Conservation (phyloP, 345 rosid species). For the Microthlaspi erraticum region DNA sequence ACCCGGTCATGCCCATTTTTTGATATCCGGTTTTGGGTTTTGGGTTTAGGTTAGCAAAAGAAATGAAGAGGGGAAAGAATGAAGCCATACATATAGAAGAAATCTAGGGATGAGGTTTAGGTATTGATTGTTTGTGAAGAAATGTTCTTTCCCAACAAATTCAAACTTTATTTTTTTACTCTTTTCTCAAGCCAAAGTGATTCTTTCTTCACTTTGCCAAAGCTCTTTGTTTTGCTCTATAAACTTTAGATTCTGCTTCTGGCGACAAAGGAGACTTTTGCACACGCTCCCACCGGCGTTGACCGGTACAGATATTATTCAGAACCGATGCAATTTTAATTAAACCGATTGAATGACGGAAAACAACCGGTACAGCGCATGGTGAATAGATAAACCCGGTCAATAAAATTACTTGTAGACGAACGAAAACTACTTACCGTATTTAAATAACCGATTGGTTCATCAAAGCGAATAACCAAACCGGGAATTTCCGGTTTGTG, state of each 20-base stretch:
- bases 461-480: not conserved
- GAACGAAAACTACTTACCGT: no score
- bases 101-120: slow-evolving; percentile 28
- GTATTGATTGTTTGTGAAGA: slow-evolving; percentile 60
- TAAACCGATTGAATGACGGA: not conserved
- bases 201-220: slow-evolving; percentile 52
- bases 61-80: slow-evolving; percentile 10
- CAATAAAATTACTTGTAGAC: no score
- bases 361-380: not conserved
- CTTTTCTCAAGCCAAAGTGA: slow-evolving; percentile 49
- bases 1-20: slow-evolving; percentile 51
- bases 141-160: slow-evolving; percentile 50
- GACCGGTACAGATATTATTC: slow-evolving; percentile 7
- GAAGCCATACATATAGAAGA: slow-evolving; percentile 10
- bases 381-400: no score
- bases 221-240: slow-evolving; percentile 26
- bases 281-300: slow-evolving; percentile 6
- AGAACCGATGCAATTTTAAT: not conserved
- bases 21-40: not conserved
- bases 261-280: not conserved
- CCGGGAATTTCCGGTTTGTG: slow-evolving; percentile 15
- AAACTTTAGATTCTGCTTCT: slow-evolving; percentile 39
- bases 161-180: slow-evolving; percentile 47
- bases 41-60: slow-evolving; percentile 30
- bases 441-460: not conserved